Percentiles rank a stretch among this genome's conserved stretches.
phyloP scores from a whole-genome alignment of 2,329 filamentous ascomycete genomes.

The Didymella lethalis region DNA sequence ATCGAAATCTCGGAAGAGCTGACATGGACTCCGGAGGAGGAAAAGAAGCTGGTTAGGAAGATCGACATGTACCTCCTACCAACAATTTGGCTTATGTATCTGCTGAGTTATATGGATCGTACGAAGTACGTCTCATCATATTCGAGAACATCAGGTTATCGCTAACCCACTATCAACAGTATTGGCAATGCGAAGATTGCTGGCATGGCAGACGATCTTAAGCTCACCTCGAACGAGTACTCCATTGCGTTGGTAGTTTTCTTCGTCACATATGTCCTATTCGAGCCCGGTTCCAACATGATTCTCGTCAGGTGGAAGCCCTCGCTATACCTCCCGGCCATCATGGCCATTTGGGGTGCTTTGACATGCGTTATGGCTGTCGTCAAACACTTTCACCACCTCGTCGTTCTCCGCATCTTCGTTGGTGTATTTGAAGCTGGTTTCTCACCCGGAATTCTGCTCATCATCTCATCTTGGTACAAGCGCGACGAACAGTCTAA shows the following conservation, averaged over 20 bases:
- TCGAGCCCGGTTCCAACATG: constrained; percentile 64
- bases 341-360: constrained; percentile 64
- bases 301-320: constrained; percentile 60
- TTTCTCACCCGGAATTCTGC: constrained; percentile 64
- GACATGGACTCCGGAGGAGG: constrained; percentile 59
- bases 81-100: constrained; percentile 60
- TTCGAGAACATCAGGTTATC: too few species aligned
- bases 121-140: constrained; percentile 39
- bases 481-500: constrained; percentile 65
- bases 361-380: constrained; percentile 61
- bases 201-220: constrained; percentile 59
- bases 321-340: constrained; percentile 58
- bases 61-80: constrained; percentile 59
- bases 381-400: constrained; percentile 57
- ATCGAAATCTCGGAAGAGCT: constrained; percentile 55
- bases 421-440: constrained; percentile 64
- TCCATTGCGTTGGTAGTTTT: constrained; percentile 62
- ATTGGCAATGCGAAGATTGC: constrained; percentile 62
- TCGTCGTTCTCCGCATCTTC: constrained; percentile 62
- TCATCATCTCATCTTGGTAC: constrained; percentile 67
- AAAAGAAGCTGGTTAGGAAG: constrained; percentile 58
- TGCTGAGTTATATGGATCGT: constrained; percentile 58
- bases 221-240: constrained; percentile 60
- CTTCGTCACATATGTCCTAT: constrained; percentile 61
- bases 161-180: constrained; percentile 31